phyloP scores from a whole-genome alignment of 768 basidiomycete species.

The Boletus rubroflammeus region DNA sequence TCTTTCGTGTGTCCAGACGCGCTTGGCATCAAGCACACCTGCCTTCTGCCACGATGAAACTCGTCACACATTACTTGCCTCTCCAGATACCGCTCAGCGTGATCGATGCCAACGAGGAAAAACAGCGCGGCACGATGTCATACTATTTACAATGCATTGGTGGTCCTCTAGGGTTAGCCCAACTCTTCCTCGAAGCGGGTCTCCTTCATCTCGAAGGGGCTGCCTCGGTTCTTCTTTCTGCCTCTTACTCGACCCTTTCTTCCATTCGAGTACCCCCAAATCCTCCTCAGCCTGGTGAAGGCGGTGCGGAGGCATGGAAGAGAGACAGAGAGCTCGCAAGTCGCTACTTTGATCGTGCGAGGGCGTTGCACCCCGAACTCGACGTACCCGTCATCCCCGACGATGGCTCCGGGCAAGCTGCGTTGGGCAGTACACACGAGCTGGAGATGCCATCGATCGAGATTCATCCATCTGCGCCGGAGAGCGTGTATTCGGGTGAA shows the following conservation, averaged over 20 bases:
- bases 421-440: constrained; percentile 34
- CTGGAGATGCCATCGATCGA: constrained; percentile 72
- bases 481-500: constrained; percentile 27
- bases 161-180: constrained; percentile 62
- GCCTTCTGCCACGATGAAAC: constrained; percentile 73
- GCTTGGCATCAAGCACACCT: constrained; percentile 78
- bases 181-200: constrained; percentile 75
- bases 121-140: constrained; percentile 46
- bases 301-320: constrained; percentile 69
- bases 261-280: constrained; percentile 68
- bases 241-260: constrained; percentile 73
- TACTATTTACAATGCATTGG: constrained; percentile 70
- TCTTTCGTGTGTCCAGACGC: constrained; percentile 43
- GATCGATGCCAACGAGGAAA: constrained; percentile 34
- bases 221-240: constrained; percentile 64
- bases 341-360: constrained; percentile 70
- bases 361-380: constrained; percentile 52
- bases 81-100: constrained; percentile 43
- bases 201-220: constrained; percentile 79
- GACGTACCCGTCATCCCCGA: constrained; percentile 68
- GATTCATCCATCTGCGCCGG: constrained; percentile 31
- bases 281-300: constrained; percentile 48
- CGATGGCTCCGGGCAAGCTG: constrained; percentile 33
- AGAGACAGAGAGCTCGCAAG: constrained; percentile 69
- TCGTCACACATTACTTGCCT: constrained; percentile 71